Evolutionary conservation across 1,284 basidiomycete genomes (phyloP).

Genomic region (Laetiporus sulphureus): DNA sequence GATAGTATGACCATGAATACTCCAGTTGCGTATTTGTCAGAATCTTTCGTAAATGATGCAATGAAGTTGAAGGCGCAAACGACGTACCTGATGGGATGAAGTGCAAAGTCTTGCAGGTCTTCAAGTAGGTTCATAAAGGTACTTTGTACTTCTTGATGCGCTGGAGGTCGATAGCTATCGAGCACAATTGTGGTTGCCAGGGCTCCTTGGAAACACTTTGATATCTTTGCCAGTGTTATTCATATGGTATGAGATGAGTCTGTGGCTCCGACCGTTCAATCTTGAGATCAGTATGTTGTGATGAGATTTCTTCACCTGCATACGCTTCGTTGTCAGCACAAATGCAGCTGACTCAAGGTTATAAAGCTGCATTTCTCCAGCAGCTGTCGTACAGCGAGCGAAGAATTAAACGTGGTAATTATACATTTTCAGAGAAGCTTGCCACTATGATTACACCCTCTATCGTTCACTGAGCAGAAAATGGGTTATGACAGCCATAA

Average conservation of each 20-base stretch:
- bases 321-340: constrained; percentile 23
- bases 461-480: too few species aligned
- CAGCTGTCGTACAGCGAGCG: too few species aligned
- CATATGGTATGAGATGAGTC: constrained; percentile 20
- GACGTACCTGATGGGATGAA: constrained; percentile 21
- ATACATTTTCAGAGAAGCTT: too few species aligned
- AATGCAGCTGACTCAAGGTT: background rate
- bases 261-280: too few species aligned
- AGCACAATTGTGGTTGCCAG: constrained; percentile 19
- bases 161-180: constrained; percentile 17
- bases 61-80: background rate
- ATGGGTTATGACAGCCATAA: too few species aligned
- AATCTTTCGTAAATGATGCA: background rate
- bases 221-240: constrained; percentile 23
- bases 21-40: constrained; percentile 8
- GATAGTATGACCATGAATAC: constrained; percentile 11
- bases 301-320: too few species aligned
- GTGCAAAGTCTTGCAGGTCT: constrained; percentile 16
- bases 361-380: too few species aligned
- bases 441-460: too few species aligned
- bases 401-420: too few species aligned
- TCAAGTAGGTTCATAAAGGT: constrained; percentile 19
- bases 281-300: too few species aligned
- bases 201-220: constrained; percentile 23
- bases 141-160: constrained; percentile 20